phyloP scores from a whole-genome alignment of 225 moss, liverwort and hornwort species.

The Takakia lepidozioides region DNA sequence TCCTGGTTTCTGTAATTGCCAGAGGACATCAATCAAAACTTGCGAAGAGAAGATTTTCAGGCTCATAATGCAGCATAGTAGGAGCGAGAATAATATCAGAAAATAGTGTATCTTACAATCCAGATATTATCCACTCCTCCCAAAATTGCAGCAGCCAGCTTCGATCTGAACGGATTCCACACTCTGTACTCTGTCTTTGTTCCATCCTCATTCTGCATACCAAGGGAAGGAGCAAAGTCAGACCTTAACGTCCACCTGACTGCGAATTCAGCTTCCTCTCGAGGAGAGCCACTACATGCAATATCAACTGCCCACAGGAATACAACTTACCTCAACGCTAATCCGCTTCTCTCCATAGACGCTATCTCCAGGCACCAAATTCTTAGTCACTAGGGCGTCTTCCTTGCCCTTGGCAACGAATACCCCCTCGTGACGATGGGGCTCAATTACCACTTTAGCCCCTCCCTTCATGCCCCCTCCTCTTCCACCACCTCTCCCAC shows the following conservation, averaged over 20 bases:
- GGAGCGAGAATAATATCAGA: too few relatives aligned
- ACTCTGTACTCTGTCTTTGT: constrained; percentile 86
- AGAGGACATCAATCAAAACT: background rate
- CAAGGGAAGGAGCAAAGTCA: too few relatives aligned
- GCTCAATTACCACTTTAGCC: constrained; percentile 84
- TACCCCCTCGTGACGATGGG: constrained; percentile 87
- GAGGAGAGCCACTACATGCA: too few relatives aligned
- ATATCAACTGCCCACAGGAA: too few relatives aligned
- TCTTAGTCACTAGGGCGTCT: constrained; percentile 88
- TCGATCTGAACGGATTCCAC: constrained; percentile 93
- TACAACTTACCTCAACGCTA: constrained; percentile 48
- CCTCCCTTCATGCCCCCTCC: constrained; percentile 92
- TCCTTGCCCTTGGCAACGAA: constrained; percentile 92
- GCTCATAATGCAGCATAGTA: too few relatives aligned
- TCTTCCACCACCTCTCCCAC: constrained; percentile 47
- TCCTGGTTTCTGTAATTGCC: constrained; percentile 59
- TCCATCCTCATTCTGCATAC: constrained; percentile 47
- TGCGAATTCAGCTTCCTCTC: too few relatives aligned
- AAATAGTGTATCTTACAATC: constrained; percentile 41
- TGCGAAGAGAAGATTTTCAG: too few relatives aligned
- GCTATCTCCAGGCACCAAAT: constrained; percentile 75
- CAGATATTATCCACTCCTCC: constrained; percentile 94
- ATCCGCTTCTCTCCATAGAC: constrained; percentile 96
- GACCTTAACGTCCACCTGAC: background rate
- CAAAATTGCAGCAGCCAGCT: constrained; percentile 88